phyloP scores from a whole-genome alignment of 208 protist genomes.

The Leishmania turanica region DNA sequence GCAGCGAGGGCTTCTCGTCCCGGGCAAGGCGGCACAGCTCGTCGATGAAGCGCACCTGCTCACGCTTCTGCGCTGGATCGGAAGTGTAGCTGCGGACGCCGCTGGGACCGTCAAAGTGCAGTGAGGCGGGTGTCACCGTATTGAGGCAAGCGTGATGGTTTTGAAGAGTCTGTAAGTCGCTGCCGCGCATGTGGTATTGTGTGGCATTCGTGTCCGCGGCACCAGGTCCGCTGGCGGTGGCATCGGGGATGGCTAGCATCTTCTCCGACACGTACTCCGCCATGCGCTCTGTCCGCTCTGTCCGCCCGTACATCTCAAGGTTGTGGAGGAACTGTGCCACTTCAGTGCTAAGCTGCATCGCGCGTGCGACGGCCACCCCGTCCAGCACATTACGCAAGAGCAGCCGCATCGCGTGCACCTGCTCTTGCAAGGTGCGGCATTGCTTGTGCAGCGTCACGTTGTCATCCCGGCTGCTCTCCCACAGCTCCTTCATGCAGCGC shows the following conservation, averaged over 20 bases:
- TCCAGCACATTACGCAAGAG: constrained; percentile 81
- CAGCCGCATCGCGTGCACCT: constrained; percentile 49
- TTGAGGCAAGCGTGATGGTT: constrained; percentile 39
- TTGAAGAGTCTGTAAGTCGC: constrained; percentile 27
- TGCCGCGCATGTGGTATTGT: constrained; percentile 14
- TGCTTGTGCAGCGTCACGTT: constrained; percentile 84
- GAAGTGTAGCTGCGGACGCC: constrained; percentile 73
- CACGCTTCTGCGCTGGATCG: constrained; percentile 65
- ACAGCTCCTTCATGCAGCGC: constrained; percentile 73
- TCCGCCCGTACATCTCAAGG: constrained; percentile 79
- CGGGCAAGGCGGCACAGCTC: constrained; percentile 33
- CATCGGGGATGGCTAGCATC: constrained; percentile 31
- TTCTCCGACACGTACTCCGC: constrained; percentile 59
- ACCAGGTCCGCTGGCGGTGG: not conserved
- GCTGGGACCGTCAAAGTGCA: constrained; percentile 67
- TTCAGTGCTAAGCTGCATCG: constrained; percentile 43
- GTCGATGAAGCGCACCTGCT: constrained; percentile 81
- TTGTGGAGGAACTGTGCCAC: constrained; percentile 67
- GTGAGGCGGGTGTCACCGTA: constrained; percentile 43
- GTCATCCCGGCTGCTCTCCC: constrained; percentile 74
- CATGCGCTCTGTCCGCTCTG: constrained; percentile 64
- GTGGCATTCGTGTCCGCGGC: not conserved
- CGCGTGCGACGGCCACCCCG: constrained; percentile 69
- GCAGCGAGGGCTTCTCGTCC: constrained; percentile 3
- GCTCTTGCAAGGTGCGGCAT: constrained; percentile 62